Percentiles rank a stretch among this genome's conserved stretches.
Evolutionary conservation across 805 yeast species (phyloP).

Genomic region (Hanseniaspora valbyensis): DNA sequence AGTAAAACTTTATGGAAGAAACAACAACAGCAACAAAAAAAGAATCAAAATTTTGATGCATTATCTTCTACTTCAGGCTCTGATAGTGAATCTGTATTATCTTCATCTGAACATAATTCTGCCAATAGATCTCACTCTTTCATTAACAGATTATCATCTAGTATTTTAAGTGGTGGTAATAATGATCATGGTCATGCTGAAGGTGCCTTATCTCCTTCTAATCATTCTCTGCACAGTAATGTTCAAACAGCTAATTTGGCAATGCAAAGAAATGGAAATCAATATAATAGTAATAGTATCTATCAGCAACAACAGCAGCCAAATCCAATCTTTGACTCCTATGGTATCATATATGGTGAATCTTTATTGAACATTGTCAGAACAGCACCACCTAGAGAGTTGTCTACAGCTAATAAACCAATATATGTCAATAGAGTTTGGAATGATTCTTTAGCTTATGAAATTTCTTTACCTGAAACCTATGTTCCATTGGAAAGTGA

Average conservation of each 20-base stretch:
- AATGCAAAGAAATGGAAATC: neutral
- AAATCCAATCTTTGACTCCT: neutral
- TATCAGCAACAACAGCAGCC: neutral
- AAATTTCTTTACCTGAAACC: slow-evolving; percentile 59
- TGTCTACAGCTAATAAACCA: slow-evolving; percentile 49
- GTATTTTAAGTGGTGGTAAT: neutral
- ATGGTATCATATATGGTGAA: slow-evolving; percentile 24
- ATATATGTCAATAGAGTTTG: slow-evolving; percentile 65
- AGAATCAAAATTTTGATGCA: neutral
- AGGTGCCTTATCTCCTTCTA: neutral
- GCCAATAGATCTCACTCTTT: neutral
- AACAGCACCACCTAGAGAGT: slow-evolving; percentile 33
- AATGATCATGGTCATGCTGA: neutral
- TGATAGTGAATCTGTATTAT: slow-evolving; percentile 2
- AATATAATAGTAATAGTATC: too few relatives aligned
- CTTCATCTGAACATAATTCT: neutral
- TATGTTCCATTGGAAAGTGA: slow-evolving; percentile 54
- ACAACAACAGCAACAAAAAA: neutral
- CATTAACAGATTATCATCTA: neutral
- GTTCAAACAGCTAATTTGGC: neutral
- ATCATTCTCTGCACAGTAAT: neutral
- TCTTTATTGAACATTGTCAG: slow-evolving; percentile 31
- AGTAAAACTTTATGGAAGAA: slow-evolving; percentile 13
- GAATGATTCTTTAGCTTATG: slow-evolving; percentile 61
- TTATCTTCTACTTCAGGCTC: slow-evolving; percentile 2